Evolutionary conservation across 352 stramenopile genomes (phyloP), one percentile per base, ranked within the genome.

Genomic region (Bremia lactucae): DNA sequence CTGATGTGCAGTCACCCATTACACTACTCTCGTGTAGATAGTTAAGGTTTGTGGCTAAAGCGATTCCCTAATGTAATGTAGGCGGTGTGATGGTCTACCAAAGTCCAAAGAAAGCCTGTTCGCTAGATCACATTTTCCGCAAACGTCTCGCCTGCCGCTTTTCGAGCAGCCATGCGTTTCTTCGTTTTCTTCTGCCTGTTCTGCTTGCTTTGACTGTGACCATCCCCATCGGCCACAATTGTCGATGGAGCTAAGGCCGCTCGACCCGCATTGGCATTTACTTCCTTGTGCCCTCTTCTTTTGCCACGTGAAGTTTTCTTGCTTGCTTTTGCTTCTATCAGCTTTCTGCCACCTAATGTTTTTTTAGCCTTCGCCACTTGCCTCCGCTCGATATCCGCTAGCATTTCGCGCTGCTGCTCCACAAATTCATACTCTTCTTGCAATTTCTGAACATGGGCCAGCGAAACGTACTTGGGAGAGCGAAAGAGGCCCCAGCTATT

Each of bases 401-500:
- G 40, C 11, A 85, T 85, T 45, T 73, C 59, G n/a, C 55, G 68
- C 50, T 85, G 74, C 40, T 83, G 56, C 46, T 77, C 69, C 21
- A 87, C 3, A 23, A 83, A 69, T 6, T 69, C 64, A 39, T 87
- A 67, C 33, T 87, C 58, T 21, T 69, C 67, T 36, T 87, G 62
- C 13, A 78, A 38, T 26, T 71, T 60, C 42, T 87, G 74, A 3
- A 87, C 56, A 31, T 83, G 72, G 0, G 67, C 55, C 14, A 87
- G 60, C 25, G 74, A 83, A 4, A 87, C 59, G 41, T 74, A 64
- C 19, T 49, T 38, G 14, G 58, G 57, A 13, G 59, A 22, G 13
- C 71, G 59, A 11, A 64, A 73, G 3, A 85, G 31, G 0, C 74
- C 74, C 74, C 74, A 87, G 29, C 74, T 83, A 37, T 87, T 87